A percentile compares a stretch with the other conserved stretches of the same genome.
These are phyloP conservation scores for Aspergillus fumigatiaffinis DNA, from an alignment of 2,329 filamentous ascomycete genomes.

Conservation along the genomic window DNA sequence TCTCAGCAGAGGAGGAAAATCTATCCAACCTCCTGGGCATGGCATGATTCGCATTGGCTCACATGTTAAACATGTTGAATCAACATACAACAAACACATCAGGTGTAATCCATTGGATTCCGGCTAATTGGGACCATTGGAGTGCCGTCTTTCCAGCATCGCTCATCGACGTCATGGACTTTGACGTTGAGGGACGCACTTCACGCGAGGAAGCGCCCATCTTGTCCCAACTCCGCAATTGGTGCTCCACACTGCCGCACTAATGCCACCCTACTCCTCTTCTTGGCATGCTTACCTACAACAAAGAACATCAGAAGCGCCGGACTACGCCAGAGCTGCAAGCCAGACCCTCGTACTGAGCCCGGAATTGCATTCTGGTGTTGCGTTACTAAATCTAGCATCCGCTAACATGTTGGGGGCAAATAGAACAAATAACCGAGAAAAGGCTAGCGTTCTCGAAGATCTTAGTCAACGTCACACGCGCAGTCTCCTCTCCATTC, in stretches of 20 bases:
- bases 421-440: constrained; percentile 7
- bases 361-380: constrained; percentile 1
- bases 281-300: constrained; percentile 19
- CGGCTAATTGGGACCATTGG: background rate
- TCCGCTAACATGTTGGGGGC: constrained; percentile 1
- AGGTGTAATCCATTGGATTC: background rate
- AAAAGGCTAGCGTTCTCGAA: constrained; percentile 21
- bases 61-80: background rate
- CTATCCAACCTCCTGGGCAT: constrained; percentile 24
- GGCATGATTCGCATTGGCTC: constrained; percentile 3
- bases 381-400: constrained; percentile 3
- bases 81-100: background rate
- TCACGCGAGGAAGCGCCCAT: background rate
- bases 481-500: constrained; percentile 27
- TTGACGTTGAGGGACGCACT: background rate
- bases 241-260: constrained; percentile 16
- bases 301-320: background rate
- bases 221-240: constrained; percentile 15
- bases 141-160: background rate
- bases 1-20: constrained; percentile 20
- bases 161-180: background rate
- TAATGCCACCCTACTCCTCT: constrained; percentile 11
- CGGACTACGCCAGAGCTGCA: background rate
- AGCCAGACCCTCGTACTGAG: constrained; percentile 5
- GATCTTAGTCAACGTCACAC: constrained; percentile 32